Conservation (phyloP, 345 rosid genomes). For the Salix exigua region DNA sequence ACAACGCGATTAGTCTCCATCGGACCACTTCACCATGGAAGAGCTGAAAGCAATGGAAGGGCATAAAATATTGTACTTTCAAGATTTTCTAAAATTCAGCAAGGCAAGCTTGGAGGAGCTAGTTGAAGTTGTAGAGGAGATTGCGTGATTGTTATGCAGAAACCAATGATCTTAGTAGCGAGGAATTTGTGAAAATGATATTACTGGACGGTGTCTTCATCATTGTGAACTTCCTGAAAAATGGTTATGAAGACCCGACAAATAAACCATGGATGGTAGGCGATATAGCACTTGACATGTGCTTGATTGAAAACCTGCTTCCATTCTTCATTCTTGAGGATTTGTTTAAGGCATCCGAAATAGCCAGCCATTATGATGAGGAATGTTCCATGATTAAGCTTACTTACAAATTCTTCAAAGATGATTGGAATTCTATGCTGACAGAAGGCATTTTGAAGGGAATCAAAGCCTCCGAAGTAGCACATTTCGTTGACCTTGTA, state of each 20-base stretch:
- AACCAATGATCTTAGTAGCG: not conserved
- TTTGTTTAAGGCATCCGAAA: conserved; percentile 2
- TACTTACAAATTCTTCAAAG: not conserved
- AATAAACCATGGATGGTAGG: not conserved
- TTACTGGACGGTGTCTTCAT: conserved; percentile 11
- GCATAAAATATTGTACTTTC: conserved; percentile 5
- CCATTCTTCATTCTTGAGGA: conserved; percentile 28
- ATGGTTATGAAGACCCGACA: not conserved
- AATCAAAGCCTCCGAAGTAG: not conserved
- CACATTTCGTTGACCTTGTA: conserved; percentile 11
- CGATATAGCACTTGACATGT: conserved; percentile 3
- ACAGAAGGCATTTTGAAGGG: not conserved
- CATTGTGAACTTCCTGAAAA: not conserved
- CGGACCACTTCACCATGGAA: not conserved
- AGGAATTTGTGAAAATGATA: conserved; percentile 9
- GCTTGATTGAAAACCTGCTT: conserved; percentile 19
- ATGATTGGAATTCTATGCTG: not conserved
- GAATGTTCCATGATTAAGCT: not conserved
- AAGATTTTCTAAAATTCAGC: not conserved
- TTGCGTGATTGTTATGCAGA: conserved; percentile 1
- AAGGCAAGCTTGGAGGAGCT: not conserved
- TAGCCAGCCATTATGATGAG: not conserved
- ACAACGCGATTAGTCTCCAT: not conserved
- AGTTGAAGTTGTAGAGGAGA: not conserved
- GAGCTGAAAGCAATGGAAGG: conserved; percentile 4